Percentiles rank a stretch among this genome's conserved stretches.
phyloP scores from a whole-genome alignment of 495 filamentous ascomycete species.

The Xylona heveae region DNA sequence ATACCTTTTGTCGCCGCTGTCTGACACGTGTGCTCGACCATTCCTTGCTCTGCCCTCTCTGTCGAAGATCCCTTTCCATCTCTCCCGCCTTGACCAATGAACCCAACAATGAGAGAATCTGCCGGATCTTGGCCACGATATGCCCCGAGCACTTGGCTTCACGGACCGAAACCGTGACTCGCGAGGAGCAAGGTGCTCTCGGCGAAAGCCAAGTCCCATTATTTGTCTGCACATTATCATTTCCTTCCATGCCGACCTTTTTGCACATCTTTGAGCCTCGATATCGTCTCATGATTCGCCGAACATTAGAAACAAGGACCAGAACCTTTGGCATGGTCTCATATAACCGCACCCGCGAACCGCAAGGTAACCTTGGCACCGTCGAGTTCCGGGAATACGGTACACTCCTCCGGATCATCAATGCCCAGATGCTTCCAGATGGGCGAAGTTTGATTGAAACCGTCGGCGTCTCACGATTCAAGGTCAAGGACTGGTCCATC shows the following conservation, averaged over 20 bases:
- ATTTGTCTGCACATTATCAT: slow-evolving; percentile 63
- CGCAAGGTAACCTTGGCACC: slow-evolving; percentile 35
- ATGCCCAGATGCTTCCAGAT: slow-evolving; percentile 49
- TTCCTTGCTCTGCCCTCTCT: slow-evolving; percentile 57
- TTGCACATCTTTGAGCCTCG: slow-evolving; percentile 82
- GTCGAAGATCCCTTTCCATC: slow-evolving; percentile 43
- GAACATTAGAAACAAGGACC: slow-evolving; percentile 45
- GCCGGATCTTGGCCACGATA: slow-evolving; percentile 34
- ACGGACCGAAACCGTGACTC: slow-evolving; percentile 27
- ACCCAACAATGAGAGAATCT: slow-evolving; percentile 40
- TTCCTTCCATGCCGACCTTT: slow-evolving; percentile 66
- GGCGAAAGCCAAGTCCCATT: slow-evolving; percentile 43
- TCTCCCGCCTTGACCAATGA: slow-evolving; percentile 25
- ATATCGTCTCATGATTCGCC: slow-evolving; percentile 71
- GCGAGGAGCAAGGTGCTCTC: slow-evolving; percentile 27
- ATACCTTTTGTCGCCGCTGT: slow-evolving; percentile 74
- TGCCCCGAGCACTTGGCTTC: slow-evolving; percentile 42
- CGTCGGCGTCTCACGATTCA: slow-evolving; percentile 54
- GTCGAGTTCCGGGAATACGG: slow-evolving; percentile 51
- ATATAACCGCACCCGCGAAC: slow-evolving; percentile 31
- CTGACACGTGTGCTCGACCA: slow-evolving; percentile 53
- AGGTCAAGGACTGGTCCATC: slow-evolving; percentile 35
- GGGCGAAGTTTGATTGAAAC: slow-evolving; percentile 65
- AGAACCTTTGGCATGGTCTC: slow-evolving; percentile 70
- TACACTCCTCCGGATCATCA: slow-evolving; percentile 53